Evolutionary conservation across 129 eudicot genomes (phyloP), one percentile per base, ranked within the genome.

Genomic region (Flaveria trinervia): DNA sequence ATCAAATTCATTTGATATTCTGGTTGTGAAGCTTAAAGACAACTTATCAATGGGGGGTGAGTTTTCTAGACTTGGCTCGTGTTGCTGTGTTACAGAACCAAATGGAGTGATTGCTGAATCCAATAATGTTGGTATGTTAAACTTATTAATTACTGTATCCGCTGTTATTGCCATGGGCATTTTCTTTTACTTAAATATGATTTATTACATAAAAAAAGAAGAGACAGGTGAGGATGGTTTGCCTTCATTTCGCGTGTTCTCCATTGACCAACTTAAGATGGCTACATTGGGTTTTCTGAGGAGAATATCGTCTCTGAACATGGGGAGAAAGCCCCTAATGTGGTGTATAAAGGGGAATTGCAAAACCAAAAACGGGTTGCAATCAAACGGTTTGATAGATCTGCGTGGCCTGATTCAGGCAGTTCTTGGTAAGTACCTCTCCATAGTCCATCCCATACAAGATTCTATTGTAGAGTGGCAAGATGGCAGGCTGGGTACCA

Each of bases 261-360:
- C 93, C 36, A 16, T 89, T 61, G 90, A 89, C 64, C 93, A 92
- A 78, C 92, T 92, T 15, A 92, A 90, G 80, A 75, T n/a, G 9
- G 90, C 98, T 48, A 89, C 98, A 2, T 86, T 87, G 70, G 98
- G 96, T 36, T 92, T 86, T 88, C 96, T 26, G 92, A 79, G 57
- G 94, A 92, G 73, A 89, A 90, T 78, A 92, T 92, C 64, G 98
- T 92, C 49, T 92, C 98, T 49, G 98, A 90, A 70, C 98, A 90
- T 15, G 98, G 98, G 15, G 98, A 92, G 71, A 92, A 92, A 80
- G 96, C 98, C 22, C 98, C 98, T 3, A 92, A 92, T 57, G 96
- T 92, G 20, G 98, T 92, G 77, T 92, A 92, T 65, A 92, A 86
- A 81, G 98, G 98, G 69, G 85, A 86, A 80, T 70, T 90, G 82